Evolutionary conservation across 2,329 filamentous ascomycete genomes (phyloP).

Genomic region (Cercospora sojina): DNA sequence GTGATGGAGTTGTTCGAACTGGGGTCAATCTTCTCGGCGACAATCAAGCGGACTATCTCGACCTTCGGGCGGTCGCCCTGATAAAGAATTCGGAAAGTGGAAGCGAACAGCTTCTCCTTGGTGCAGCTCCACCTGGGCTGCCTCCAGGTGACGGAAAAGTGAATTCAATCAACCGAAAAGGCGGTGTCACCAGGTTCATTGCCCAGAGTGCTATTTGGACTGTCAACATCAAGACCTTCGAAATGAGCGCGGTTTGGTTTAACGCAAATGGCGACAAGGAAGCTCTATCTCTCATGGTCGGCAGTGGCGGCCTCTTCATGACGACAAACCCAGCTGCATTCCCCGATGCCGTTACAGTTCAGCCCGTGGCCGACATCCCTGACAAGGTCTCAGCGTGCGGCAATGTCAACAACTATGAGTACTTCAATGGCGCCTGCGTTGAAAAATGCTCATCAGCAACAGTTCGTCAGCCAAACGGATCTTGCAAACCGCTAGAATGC

Average conservation of each 20-base stretch:
- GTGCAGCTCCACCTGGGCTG: background rate
- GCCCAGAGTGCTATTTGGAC: conserved; percentile 2
- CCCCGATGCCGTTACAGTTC: background rate
- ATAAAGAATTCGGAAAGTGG: background rate
- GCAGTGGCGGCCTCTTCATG: background rate
- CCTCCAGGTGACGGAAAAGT: background rate
- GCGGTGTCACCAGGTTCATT: background rate
- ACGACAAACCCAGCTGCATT: background rate
- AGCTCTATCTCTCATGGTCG: background rate
- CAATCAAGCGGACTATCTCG: background rate
- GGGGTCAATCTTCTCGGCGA: background rate
- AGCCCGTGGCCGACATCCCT: background rate
- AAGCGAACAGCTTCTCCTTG: background rate
- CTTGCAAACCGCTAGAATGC: background rate
- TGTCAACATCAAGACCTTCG: background rate
- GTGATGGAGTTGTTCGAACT: background rate
- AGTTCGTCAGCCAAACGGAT: background rate
- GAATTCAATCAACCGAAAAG: background rate
- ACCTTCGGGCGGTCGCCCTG: background rate
- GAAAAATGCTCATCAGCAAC: background rate
- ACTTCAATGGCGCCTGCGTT: background rate
- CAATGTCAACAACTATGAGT: background rate
- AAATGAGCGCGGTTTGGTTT: conserved; percentile 1
- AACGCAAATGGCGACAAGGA: background rate
- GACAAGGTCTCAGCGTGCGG: background rate